Evolutionary conservation across 805 yeast species (phyloP), one percentile per base, ranked within the genome.

Genomic region (Helenozyma rhizophorensis): DNA sequence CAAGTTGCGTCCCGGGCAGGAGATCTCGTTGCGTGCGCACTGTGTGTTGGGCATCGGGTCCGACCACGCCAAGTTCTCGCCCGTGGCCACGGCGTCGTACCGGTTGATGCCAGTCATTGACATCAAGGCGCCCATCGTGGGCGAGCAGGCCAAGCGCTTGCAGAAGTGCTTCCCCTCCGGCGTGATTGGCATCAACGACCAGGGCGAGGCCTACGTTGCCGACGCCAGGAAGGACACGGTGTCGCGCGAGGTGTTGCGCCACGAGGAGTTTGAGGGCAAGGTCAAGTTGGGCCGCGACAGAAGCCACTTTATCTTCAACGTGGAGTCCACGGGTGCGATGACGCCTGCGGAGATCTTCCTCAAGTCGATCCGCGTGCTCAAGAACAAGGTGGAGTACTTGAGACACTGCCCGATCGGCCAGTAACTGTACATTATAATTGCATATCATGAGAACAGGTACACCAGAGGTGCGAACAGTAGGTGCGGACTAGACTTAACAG

Each of bases 1-100:
- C 32, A 93, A 93, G 63, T 70, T 93, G 52, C 78, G 98, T 51
- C 97, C 97, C 6, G 96, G 96, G 30, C 98, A 93, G 65, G 97
- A 93, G 62, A 89, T 93, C 43, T 76, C 90, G 17, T 70, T 93
- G 45, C 73, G 88, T 53, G 95, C 83, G 36, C 96, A 88, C 63
- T 93, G 97, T 57, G 70, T 89, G 19, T 70, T 90, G 42, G 98
- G 98, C 37, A 65, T 85, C 45, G 98, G 97, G 32, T 63, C 87
- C 25, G 98, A 93, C 59, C 98, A 93, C 61, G 97, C 98, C 39
- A 93, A 93, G 62, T 93, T 86, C 58, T 87, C 97, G 6, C 98
- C 98, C 4, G 98, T 93, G 9, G 76, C 95, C 12, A 93, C 98
- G 10, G 97, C 98, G 3, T 85, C 96, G 10, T 93, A 93, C 65